phyloP scores from a whole-genome alignment of 192 early-diverging fungal genomes.

The Haplosporangium gracile region DNA sequence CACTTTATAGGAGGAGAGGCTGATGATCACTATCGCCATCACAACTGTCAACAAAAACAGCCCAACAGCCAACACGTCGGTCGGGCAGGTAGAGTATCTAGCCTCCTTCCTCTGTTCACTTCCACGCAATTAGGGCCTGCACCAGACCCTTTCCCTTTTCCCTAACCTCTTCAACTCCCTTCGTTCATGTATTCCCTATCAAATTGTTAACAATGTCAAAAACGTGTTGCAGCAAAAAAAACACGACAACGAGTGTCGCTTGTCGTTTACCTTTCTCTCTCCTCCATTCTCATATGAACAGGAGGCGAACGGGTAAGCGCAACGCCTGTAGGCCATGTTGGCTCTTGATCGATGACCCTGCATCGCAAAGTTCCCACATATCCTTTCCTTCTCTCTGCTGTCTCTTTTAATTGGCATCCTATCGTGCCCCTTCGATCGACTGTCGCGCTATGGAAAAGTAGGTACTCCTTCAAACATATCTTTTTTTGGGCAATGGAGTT shows the following conservation, averaged over 20 bases:
- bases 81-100: not conserved
- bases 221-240: no score
- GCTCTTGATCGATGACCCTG: not conserved
- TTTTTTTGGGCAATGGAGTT: not conserved
- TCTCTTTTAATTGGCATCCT: not conserved
- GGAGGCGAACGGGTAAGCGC: not conserved
- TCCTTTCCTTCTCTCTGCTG: not conserved
- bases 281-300: not conserved
- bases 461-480: not conserved
- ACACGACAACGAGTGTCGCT: no score
- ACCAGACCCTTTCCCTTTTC: not conserved
- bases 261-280: no score
- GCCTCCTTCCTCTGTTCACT: not conserved
- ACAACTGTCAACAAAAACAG: not conserved
- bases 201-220: not conserved
- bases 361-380: not conserved
- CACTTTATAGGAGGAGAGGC: not conserved
- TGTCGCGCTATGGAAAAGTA: not conserved
- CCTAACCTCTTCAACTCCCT: not conserved
- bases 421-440: no score
- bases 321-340: not conserved
- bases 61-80: not conserved
- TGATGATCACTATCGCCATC: not conserved
- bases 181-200: not conserved
- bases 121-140: not conserved